These are phyloP conservation scores for Protomyces macrosporus DNA, from an alignment of 1,139 yeast genomes.

Conservation along the genomic window DNA sequence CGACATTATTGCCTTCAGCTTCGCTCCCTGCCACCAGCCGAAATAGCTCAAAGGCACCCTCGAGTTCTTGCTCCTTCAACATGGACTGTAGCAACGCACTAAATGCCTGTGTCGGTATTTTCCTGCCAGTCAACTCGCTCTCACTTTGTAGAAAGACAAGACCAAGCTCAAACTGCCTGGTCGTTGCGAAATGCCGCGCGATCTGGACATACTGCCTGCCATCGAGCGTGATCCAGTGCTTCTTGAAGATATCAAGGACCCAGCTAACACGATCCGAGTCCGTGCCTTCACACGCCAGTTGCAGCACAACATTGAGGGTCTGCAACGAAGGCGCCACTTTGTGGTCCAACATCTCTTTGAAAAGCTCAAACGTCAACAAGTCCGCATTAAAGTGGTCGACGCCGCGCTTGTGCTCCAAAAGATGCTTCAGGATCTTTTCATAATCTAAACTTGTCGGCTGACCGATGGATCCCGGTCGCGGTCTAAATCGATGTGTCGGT, in stretches of 20 bases:
- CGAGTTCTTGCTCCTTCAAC: neutral
- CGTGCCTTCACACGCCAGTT: neutral
- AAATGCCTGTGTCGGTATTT: conserved; percentile 1
- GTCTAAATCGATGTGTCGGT: neutral
- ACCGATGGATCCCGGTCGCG: neutral
- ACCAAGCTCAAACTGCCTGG: conserved; percentile 6
- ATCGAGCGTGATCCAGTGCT: neutral
- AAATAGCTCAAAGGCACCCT: conserved; percentile 1
- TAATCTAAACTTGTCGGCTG: neutral
- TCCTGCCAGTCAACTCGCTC: neutral
- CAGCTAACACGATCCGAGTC: neutral
- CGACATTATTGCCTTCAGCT: neutral
- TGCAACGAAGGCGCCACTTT: neutral
- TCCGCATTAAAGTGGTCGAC: neutral
- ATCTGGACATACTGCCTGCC: neutral
- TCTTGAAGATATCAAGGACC: neutral
- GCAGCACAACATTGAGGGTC: neutral
- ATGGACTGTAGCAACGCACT: neutral
- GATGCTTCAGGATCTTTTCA: neutral
- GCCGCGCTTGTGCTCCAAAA: neutral
- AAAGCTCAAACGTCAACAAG: neutral
- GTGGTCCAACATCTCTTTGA: neutral
- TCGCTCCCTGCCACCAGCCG: neutral
- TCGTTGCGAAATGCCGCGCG: neutral
- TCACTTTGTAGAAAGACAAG: conserved; percentile 1